Evolutionary conservation across 768 basidiomycete genomes (phyloP).

Genomic region (Rhizopogon roseolus): DNA sequence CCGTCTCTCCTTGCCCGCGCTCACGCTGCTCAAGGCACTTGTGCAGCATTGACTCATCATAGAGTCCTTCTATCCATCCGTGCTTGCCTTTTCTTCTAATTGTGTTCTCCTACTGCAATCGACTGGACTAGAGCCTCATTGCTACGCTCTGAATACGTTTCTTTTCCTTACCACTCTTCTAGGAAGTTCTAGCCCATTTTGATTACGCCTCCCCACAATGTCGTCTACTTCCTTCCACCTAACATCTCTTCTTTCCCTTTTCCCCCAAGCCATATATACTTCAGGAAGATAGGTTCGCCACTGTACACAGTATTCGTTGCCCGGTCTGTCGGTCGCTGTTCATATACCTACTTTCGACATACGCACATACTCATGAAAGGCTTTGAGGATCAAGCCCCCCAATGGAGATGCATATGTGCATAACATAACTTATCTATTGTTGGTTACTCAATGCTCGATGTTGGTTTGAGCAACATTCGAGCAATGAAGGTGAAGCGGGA

Average conservation of each 20-base stretch:
- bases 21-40: not conserved
- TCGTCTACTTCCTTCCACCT: not conserved
- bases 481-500: too few species aligned
- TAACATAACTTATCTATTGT: not conserved
- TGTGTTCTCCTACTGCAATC: not conserved
- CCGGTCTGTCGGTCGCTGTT: not conserved
- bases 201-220: too few species aligned
- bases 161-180: not conserved
- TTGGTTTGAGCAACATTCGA: not conserved
- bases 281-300: constrained; percentile 4
- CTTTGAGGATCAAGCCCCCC: constrained; percentile 45
- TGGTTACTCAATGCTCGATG: not conserved
- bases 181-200: not conserved
- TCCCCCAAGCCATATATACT: constrained; percentile 6
- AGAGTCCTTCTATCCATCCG: not conserved
- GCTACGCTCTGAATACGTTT: not conserved
- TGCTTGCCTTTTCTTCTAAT: not conserved
- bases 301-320: not conserved
- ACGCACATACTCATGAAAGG: constrained; percentile 39
- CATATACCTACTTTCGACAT: not conserved
- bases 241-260: not conserved
- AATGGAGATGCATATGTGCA: constrained; percentile 16
- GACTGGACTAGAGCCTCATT: not conserved
- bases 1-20: not conserved
- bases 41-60: not conserved